Conservation (phyloP, 805 yeast genomes). For the Vanderwaltozyma verrucispora region DNA sequence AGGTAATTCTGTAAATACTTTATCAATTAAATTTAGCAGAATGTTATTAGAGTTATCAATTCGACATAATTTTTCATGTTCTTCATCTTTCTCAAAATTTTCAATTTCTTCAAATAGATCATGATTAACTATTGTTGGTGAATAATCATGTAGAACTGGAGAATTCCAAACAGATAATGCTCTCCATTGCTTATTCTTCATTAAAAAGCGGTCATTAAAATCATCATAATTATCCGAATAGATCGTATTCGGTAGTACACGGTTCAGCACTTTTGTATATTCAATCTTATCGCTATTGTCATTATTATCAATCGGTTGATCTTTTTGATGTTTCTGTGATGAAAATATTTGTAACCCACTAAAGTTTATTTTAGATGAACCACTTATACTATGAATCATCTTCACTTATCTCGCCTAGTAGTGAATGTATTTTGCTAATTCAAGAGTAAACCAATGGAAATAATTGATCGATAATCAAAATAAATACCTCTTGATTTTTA, state of each 20-base stretch:
- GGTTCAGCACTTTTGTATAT: no score
- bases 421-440: no score
- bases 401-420: no score
- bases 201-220: background rate
- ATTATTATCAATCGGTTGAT: background rate
- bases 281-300: no score
- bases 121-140: slow-evolving; percentile 20
- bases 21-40: no score
- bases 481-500: no score
- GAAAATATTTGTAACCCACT: slow-evolving; percentile 11
- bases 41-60: no score
- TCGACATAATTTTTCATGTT: no score
- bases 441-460: no score
- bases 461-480: no score
- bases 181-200: background rate
- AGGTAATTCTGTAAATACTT: background rate
- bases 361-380: slow-evolving; percentile 1
- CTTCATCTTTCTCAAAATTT: background rate
- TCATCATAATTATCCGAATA: no score
- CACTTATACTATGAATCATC: background rate
- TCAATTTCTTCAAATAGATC: slow-evolving; percentile 7
- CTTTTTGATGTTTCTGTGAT: background rate
- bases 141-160: slow-evolving; percentile 13
- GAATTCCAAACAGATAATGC: slow-evolving; percentile 1
- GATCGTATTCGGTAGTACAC: no score